Percentiles rank a stretch among this genome's conserved stretches.
These are phyloP conservation scores for Plasmodium malariae DNA, from an alignment of 169 alveolate species.

Conservation along the genomic window DNA sequence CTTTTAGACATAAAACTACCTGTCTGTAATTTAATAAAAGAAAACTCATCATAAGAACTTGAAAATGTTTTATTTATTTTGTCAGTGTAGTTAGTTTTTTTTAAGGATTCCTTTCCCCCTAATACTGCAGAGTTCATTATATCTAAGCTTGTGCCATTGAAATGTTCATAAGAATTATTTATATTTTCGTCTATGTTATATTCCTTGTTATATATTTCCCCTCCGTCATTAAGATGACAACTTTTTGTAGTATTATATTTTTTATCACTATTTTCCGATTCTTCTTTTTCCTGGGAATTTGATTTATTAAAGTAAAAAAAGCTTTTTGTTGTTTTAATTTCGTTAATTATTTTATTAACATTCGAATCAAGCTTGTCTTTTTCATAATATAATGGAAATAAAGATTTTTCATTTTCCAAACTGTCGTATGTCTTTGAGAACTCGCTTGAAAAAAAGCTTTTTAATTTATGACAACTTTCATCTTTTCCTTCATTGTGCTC, in stretches of 20 bases:
- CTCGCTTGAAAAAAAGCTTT: constrained; percentile 36
- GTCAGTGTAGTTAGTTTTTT: neutral
- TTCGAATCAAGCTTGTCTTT: constrained; percentile 17
- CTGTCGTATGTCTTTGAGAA: constrained; percentile 40
- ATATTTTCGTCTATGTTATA: neutral
- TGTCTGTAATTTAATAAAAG: constrained; percentile 25
- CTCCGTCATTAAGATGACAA: neutral
- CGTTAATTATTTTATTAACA: constrained; percentile 44
- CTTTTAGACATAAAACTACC: constrained; percentile 29
- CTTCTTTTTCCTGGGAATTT: constrained; percentile 9
- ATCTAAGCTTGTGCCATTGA: neutral
- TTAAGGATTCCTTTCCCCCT: neutral
- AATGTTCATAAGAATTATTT: neutral
- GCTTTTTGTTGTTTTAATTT: constrained; percentile 64
- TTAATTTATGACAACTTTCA: constrained; percentile 10
- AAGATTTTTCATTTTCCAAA: constrained; percentile 17
- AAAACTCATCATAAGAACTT: neutral
- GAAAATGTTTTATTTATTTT: constrained; percentile 10
- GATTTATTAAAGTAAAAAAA: constrained; percentile 50
- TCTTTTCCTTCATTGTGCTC: neutral
- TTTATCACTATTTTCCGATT: neutral
- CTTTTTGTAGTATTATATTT: neutral
- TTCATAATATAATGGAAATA: constrained; percentile 46
- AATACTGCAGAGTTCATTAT: neutral
- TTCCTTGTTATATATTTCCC: neutral